A percentile compares a stretch with the other conserved stretches of the same genome.
Conservation (phyloP, 2,329 filamentous ascomycete species). For the Xenosphaeropsis pyriputrescens region DNA sequence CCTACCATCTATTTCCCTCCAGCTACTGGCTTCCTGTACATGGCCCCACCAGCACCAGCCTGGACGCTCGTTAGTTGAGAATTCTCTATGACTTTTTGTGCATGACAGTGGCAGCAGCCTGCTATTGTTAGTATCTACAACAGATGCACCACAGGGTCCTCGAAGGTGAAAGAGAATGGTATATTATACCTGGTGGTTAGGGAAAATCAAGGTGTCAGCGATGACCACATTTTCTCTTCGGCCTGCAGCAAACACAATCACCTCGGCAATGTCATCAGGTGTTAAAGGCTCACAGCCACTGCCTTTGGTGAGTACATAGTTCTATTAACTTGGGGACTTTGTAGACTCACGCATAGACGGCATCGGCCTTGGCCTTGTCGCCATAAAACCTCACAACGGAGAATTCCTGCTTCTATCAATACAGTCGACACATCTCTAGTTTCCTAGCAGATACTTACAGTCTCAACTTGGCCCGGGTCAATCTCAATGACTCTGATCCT, state of each 20-base stretch:
- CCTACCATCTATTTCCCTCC: neutral
- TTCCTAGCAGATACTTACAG: conserved; percentile 28
- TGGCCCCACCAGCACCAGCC: conserved; percentile 16
- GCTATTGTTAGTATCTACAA: conserved; percentile 14
- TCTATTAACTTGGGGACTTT: conserved; percentile 1
- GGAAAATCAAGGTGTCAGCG: conserved; percentile 76
- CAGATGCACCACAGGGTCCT: conserved; percentile 2
- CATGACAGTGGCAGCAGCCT: conserved; percentile 26
- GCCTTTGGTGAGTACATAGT: conserved; percentile 4
- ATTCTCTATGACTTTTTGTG: conserved; percentile 22
- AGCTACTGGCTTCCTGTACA: conserved; percentile 12
- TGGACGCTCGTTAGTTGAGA: conserved; percentile 6
- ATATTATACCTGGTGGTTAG: conserved; percentile 66
- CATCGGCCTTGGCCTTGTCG: conserved; percentile 78
- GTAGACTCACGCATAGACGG: conserved; percentile 61
- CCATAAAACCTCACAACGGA: conserved; percentile 78
- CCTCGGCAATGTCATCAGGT: conserved; percentile 80
- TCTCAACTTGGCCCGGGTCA: conserved; percentile 88
- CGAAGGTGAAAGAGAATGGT: neutral
- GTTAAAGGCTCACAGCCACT: conserved; percentile 72
- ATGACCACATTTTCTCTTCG: conserved; percentile 82
- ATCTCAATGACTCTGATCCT: conserved; percentile 75
- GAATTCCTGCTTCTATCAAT: conserved; percentile 47
- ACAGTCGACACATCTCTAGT: conserved; percentile 1
- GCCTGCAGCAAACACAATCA: conserved; percentile 73